A percentile compares a stretch with the other conserved stretches of the same genome.
phyloP scores from a whole-genome alignment of 2,329 filamentous ascomycete species.

The Penicillium capsulatum region DNA sequence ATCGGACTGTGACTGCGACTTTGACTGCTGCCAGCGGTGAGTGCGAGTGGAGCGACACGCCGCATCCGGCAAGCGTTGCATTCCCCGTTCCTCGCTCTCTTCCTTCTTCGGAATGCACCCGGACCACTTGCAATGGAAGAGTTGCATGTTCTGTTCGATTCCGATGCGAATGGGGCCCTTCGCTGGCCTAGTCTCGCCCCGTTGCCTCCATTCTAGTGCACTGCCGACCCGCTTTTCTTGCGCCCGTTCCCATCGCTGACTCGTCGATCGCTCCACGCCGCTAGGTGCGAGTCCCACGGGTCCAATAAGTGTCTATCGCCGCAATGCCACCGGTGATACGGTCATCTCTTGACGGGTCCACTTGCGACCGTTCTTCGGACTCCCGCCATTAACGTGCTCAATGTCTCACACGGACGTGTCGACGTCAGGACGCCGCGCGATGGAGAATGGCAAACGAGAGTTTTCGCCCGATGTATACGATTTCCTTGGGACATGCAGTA shows the following conservation, averaged over 20 bases:
- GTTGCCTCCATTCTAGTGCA: constrained; percentile 3
- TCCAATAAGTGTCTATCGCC: constrained; percentile 4
- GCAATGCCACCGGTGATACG: neutral
- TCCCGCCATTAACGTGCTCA: constrained; percentile 14
- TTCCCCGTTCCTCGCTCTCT: constrained; percentile 9
- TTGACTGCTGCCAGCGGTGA: constrained; percentile 1
- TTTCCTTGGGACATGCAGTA: constrained; percentile 11
- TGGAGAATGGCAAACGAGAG: constrained; percentile 8
- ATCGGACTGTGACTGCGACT: no score
- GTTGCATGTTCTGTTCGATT: constrained; percentile 4
- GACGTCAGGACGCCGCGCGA: constrained; percentile 6
- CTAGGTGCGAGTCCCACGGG: neutral
- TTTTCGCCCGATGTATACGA: constrained; percentile 7
- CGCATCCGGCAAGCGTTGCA: constrained; percentile 14
- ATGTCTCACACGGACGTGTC: constrained; percentile 12
- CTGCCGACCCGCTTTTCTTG: neutral
- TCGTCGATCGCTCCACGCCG: constrained; percentile 1
- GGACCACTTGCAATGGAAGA: constrained; percentile 13
- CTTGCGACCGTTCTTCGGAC: constrained; percentile 4
- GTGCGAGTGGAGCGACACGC: neutral
- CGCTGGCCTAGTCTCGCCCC: no score
- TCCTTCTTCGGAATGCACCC: constrained; percentile 10
- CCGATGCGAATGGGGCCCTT: neutral
- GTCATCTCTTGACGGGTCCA: constrained; percentile 6
- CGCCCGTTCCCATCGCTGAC: constrained; percentile 5